Evolutionary conservation across 495 filamentous ascomycete species (phyloP).

Genomic region (Neurospora hispaniola): DNA sequence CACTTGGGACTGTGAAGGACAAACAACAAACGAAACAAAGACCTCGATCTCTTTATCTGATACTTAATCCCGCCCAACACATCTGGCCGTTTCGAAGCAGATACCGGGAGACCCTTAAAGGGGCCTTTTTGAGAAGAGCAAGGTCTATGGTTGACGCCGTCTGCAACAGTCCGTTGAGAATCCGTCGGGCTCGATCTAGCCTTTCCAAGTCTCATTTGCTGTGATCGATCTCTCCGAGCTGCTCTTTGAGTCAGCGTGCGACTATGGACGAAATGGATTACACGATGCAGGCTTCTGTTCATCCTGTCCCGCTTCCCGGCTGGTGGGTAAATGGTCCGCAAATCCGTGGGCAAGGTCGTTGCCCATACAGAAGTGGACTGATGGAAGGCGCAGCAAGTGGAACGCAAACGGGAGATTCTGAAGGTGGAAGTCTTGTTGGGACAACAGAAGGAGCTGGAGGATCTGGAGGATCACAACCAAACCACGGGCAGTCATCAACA

Average conservation of each 20-base stretch:
- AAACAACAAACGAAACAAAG: neutral
- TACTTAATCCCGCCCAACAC: neutral
- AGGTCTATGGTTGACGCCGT: neutral
- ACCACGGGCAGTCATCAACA: neutral
- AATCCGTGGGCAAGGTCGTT: neutral
- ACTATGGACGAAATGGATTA: slow-evolving; percentile 7
- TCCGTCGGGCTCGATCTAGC: neutral
- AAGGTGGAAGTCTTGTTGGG: neutral
- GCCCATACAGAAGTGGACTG: neutral
- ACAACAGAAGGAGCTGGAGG: neutral
- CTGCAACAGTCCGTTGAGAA: neutral
- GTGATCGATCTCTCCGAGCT: neutral
- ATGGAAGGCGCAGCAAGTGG: neutral
- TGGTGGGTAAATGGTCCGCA: neutral
- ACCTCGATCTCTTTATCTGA: neutral
- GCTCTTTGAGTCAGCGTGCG: neutral
- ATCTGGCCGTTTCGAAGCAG: neutral
- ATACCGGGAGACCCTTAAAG: neutral
- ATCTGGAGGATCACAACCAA: neutral
- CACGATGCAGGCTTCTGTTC: neutral
- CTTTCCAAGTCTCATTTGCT: neutral
- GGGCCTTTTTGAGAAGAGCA: neutral
- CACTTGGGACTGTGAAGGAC: neutral
- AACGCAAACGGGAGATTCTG: neutral
- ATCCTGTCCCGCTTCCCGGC: neutral